Evolutionary conservation across 2,329 filamentous ascomycete genomes (phyloP).

Genomic region (Pestalotiopsis sp.): DNA sequence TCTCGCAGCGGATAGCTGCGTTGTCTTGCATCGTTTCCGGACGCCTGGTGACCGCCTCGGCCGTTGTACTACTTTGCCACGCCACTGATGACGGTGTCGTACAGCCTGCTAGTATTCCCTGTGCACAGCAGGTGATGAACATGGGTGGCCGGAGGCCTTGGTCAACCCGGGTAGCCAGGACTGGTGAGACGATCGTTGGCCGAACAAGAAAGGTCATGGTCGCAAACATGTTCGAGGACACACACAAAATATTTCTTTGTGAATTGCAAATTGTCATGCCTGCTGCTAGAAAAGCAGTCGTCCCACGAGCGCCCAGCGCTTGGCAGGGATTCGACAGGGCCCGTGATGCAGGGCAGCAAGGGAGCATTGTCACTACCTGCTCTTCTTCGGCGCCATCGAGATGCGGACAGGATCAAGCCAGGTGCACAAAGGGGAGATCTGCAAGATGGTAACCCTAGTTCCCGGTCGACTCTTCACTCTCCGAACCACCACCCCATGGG

Average conservation of each 20-base stretch:
- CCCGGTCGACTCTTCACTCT: slow-evolving; percentile 1
- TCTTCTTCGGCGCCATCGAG: neutral
- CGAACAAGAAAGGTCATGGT: neutral
- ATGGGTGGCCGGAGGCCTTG: neutral
- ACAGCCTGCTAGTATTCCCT: neutral
- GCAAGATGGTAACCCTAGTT: slow-evolving; percentile 6
- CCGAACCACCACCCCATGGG: neutral
- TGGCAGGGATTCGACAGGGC: neutral
- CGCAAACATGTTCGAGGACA: neutral
- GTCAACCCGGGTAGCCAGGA: neutral
- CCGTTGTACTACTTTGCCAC: neutral
- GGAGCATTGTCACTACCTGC: neutral
- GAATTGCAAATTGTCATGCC: slow-evolving; percentile 5
- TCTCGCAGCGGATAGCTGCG: neutral
- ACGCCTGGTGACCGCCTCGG: neutral
- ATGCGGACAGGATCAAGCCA: neutral
- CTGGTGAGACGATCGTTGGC: neutral
- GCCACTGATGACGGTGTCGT: neutral
- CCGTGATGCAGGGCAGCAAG: neutral
- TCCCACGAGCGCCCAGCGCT: neutral
- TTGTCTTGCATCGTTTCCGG: neutral
- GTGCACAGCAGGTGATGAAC: neutral
- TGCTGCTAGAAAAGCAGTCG: neutral
- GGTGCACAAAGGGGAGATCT: slow-evolving; percentile 5
- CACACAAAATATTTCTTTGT: neutral